Percentiles rank a stretch among this genome's conserved stretches.
phyloP scores from a whole-genome alignment of 2,329 filamentous ascomycete genomes.

The Alternaria postmessia region DNA sequence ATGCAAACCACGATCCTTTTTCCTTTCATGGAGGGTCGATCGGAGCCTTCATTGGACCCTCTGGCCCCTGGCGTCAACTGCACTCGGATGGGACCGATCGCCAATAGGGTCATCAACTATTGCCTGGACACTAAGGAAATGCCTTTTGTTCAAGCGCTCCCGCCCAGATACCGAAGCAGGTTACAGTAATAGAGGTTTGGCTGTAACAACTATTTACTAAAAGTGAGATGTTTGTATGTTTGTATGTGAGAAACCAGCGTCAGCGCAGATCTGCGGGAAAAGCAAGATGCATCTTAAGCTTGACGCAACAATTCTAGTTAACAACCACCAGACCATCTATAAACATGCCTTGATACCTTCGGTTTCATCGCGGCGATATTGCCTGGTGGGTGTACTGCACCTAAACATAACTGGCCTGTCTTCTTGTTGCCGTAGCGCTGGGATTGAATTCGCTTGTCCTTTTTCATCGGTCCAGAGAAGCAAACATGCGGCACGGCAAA shows the following conservation, averaged over 20 bases:
- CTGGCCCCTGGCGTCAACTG: conserved; percentile 16
- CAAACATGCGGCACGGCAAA: conserved; percentile 16
- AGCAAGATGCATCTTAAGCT: background rate
- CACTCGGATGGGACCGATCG: conserved; percentile 10
- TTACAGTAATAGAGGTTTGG: background rate
- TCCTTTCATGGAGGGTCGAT: background rate
- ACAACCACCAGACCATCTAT: background rate
- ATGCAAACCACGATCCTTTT: conserved; percentile 19
- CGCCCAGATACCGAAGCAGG: background rate
- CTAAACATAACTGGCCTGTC: conserved; percentile 3
- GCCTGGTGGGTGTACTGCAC: conserved; percentile 8
- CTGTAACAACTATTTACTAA: background rate
- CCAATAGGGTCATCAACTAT: conserved; percentile 1
- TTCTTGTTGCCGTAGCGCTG: conserved; percentile 14
- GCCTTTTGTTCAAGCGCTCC: background rate
- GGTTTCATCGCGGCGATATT: conserved; percentile 11
- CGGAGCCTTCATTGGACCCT: conserved; percentile 8
- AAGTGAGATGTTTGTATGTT: background rate
- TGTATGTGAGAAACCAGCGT: background rate
- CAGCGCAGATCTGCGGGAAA: background rate
- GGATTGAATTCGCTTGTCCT: conserved; percentile 9
- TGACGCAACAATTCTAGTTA: background rate
- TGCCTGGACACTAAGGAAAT: background rate
- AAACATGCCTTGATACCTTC: background rate
- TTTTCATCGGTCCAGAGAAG: conserved; percentile 10